Conservation (phyloP, 768 basidiomycete genomes). For the Leucogyrophana mollusca region DNA sequence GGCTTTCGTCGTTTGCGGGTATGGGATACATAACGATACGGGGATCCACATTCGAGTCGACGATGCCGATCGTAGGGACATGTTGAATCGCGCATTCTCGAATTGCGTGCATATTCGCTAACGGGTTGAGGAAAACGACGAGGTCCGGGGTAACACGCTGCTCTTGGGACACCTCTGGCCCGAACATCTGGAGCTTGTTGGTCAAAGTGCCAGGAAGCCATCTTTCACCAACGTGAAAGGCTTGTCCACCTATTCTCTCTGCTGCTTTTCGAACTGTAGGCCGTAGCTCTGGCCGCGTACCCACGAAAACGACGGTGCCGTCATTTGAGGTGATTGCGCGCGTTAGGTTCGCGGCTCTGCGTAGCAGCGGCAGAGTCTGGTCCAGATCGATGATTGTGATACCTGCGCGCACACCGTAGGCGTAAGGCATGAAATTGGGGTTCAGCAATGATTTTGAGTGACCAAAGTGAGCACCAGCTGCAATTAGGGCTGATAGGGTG, state of each 20-base stretch:
- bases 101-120: slow-evolving; percentile 80
- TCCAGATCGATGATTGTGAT: slow-evolving; percentile 95
- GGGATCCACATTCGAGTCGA: slow-evolving; percentile 95
- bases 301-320: slow-evolving; percentile 88
- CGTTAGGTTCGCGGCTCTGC: slow-evolving; percentile 86
- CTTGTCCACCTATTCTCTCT: slow-evolving; percentile 73
- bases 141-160: slow-evolving; percentile 79
- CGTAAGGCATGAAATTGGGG: slow-evolving; percentile 87
- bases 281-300: slow-evolving; percentile 74
- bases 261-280: slow-evolving; percentile 77
- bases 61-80: slow-evolving; percentile 90
- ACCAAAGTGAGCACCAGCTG: slow-evolving; percentile 92
- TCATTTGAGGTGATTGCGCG: slow-evolving; percentile 78
- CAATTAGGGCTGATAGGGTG: slow-evolving; percentile 87
- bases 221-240: slow-evolving; percentile 80
- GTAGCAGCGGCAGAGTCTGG: slow-evolving; percentile 86
- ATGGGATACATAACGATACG: slow-evolving; percentile 97
- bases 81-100: slow-evolving; percentile 88
- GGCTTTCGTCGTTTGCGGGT: slow-evolving; percentile 96
- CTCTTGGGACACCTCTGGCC: slow-evolving; percentile 48
- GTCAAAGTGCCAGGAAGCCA: slow-evolving; percentile 98
- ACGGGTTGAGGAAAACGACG: slow-evolving; percentile 88
- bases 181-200: slow-evolving; percentile 76
- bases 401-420: slow-evolving; percentile 88
- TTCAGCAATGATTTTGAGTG: slow-evolving; percentile 84